Evolutionary conservation across 2,329 filamentous ascomycete genomes (phyloP).

Genomic region (Onygenales sp.): DNA sequence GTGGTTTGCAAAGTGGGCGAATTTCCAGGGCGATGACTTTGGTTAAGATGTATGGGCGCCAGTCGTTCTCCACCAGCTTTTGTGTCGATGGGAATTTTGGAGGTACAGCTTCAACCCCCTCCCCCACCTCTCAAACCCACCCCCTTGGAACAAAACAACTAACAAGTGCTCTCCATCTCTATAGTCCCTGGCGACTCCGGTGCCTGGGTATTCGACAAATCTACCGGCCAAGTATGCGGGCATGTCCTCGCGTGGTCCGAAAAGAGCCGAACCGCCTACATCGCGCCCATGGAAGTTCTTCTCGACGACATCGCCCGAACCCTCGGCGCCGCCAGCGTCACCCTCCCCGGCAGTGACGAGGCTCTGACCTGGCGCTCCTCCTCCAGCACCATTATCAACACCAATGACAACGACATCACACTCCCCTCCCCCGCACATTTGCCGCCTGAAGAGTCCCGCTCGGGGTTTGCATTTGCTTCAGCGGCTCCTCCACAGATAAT

Average conservation of each 20-base stretch:
- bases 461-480: background rate
- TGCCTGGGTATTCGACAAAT: constrained; percentile 81
- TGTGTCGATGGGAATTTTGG: constrained; percentile 52
- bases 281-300: constrained; percentile 88
- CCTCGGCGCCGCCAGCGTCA: constrained; percentile 59
- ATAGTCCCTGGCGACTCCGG: constrained; percentile 78
- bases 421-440: background rate
- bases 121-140: constrained; percentile 6
- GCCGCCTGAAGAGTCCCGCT: background rate
- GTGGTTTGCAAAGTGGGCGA: constrained; percentile 67
- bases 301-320: constrained; percentile 76
- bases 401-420: background rate
- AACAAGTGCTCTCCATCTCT: background rate
- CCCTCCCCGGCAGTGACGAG: constrained; percentile 49
- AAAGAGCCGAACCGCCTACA: constrained; percentile 73
- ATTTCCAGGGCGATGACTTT: constrained; percentile 71
- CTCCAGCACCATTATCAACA: background rate
- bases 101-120: constrained; percentile 24
- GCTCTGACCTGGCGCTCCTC: constrained; percentile 7
- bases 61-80: constrained; percentile 66
- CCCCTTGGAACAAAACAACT: background rate
- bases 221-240: constrained; percentile 70
- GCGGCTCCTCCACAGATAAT: background rate
- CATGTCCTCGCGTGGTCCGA: constrained; percentile 85
- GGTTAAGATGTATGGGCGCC: constrained; percentile 78